Evolutionary conservation across 371 early-diverging fungal genomes (phyloP).

Genomic region (Nematocida displodere): DNA sequence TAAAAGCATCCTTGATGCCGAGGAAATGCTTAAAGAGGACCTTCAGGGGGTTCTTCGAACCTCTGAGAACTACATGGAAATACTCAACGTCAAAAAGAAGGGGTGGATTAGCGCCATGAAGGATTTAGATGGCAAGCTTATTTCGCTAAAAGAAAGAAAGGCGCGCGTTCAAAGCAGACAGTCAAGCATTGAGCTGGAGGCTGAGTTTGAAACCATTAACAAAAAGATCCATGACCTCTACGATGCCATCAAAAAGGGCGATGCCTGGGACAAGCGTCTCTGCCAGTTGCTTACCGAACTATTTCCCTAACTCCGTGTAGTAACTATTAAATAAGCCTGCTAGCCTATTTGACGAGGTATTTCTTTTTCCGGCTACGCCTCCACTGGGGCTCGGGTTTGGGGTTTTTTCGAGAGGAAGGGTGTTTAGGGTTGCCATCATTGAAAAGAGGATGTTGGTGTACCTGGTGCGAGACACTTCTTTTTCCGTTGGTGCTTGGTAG

Average conservation of each 20-base stretch:
- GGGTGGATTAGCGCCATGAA: not conserved
- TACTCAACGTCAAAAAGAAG: not conserved
- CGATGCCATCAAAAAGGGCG: not conserved
- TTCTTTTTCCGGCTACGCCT: slow-evolving; percentile 21
- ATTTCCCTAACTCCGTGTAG: slow-evolving; percentile 25
- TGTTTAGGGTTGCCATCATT: slow-evolving; percentile 25
- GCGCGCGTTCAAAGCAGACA: not conserved
- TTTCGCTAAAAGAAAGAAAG: not conserved
- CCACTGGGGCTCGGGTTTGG: too few relatives aligned
- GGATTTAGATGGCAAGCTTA: not conserved
- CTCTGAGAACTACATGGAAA: not conserved
- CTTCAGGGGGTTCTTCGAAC: not conserved
- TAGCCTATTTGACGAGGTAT: not conserved
- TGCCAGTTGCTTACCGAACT: not conserved
- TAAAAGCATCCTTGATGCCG: slow-evolving; percentile 8
- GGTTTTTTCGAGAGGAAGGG: slow-evolving; percentile 2
- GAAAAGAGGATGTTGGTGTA: slow-evolving; percentile 48
- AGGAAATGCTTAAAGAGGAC: slow-evolving; percentile 26
- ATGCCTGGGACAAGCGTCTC: slow-evolving; percentile 1
- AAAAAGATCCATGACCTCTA: not conserved
- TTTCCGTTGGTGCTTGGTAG: slow-evolving; percentile 51
- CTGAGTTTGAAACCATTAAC: not conserved
- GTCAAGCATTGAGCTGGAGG: not conserved
- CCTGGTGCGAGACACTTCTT: slow-evolving; percentile 32
- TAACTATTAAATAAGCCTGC: slow-evolving; percentile 27